phyloP scores from a whole-genome alignment of 495 filamentous ascomycete species.

The Aspergillus homomorphus region DNA sequence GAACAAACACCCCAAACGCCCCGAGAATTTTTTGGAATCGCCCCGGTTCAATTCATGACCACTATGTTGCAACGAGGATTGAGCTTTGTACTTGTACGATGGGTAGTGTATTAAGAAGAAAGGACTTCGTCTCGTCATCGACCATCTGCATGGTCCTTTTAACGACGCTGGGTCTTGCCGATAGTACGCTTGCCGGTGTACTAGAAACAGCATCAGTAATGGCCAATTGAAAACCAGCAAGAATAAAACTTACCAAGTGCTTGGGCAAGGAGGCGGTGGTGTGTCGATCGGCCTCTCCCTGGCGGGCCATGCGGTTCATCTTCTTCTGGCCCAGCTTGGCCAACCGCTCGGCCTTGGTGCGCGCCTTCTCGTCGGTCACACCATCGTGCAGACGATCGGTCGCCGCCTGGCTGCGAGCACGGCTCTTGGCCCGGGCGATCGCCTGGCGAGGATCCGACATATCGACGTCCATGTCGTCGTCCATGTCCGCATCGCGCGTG shows the following conservation, averaged over 20 bases:
- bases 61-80: constrained; percentile 9
- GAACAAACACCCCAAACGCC: constrained; percentile 22
- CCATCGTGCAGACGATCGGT: constrained; percentile 85
- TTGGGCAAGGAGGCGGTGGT: constrained; percentile 76
- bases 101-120: constrained; percentile 25
- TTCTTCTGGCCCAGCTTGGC: constrained; percentile 90
- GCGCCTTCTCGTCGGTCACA: constrained; percentile 44
- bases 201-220: constrained; percentile 26
- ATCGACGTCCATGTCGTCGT: constrained; percentile 85
- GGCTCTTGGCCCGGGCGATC: constrained; percentile 70
- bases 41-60: constrained; percentile 20
- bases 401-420: constrained; percentile 68
- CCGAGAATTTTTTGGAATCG: constrained; percentile 19
- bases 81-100: constrained; percentile 7
- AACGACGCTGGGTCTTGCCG: constrained; percentile 59
- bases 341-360: constrained; percentile 78
- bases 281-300: constrained; percentile 96
- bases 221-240: neutral
- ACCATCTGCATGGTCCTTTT: constrained; percentile 18
- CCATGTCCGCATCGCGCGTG: constrained; percentile 54
- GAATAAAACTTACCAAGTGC: constrained; percentile 70
- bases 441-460: constrained; percentile 50
- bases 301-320: constrained; percentile 96
- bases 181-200: constrained; percentile 58
- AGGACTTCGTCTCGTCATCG: constrained; percentile 29